Evolutionary conservation across 768 basidiomycete species (phyloP), one percentile per base, ranked within the genome.

Genomic region (Tricholoma sp.): DNA sequence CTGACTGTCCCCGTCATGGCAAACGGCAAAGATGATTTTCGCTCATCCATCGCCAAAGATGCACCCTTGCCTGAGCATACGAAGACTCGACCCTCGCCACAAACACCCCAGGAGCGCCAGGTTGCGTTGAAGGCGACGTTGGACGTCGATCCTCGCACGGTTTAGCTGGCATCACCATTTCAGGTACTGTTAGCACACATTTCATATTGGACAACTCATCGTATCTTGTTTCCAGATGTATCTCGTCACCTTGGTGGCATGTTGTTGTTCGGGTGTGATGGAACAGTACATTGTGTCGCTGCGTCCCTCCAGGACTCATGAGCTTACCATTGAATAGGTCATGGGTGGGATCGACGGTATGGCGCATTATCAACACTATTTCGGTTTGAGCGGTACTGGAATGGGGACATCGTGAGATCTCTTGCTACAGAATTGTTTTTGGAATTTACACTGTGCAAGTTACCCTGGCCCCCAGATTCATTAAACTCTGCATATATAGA

Each of bases 331-430:
- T 51, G 21, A 37, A 10, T 59, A 77, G 77, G 78, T 81, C 56
- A 81, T 82, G 80, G 73, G 76, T 22, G 76, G 78, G 49, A 76
- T 81, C 64, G 81, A 83, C 61, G 73, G 74, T 52, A 82, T 82
- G 80, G 56, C 62, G 19, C 75, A 77, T 54, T 77, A 77, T 58
- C 79, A 81, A 58, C 43, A 61, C 0, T 82, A 79, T 60, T 83
- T 83, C 61, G 74, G 74, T 19, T 57, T 81, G 71, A 66, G 59
- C 4, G 69, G 71, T 29, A 74, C 77, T 49, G 75, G 76, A 16
- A 68, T 71, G n/a, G 73, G 72, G 58, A 80, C 79, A 6, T 74
- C 76, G 74, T 74, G 59, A 50, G 67, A 60, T 19, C 5, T 41
- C 31, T 14, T 57, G 34, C 19, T 49, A 54, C 45, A 75, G 78